phyloP scores from a whole-genome alignment of 129 eudicot genomes.

The Calendula officinalis region DNA sequence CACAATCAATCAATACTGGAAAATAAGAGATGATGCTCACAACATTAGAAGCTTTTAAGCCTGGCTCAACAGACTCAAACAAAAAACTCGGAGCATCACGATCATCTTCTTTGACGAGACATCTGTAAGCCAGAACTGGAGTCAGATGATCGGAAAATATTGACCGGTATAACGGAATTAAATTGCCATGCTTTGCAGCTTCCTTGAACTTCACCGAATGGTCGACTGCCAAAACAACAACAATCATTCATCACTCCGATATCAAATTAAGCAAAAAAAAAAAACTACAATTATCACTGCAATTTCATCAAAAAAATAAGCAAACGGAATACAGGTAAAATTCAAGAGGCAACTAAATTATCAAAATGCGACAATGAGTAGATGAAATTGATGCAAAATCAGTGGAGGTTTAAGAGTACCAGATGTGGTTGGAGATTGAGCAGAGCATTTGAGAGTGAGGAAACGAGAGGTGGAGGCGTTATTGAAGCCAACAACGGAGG shows the following conservation, averaged over 20 bases:
- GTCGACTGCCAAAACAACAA: slow-evolving; percentile 51
- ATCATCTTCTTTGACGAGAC: slow-evolving; percentile 90
- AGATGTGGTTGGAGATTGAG: slow-evolving; percentile 40
- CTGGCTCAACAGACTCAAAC: slow-evolving; percentile 92
- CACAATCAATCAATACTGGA: neutral
- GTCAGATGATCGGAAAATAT: slow-evolving; percentile 92
- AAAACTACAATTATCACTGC: neutral
- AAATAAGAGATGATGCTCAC: slow-evolving; percentile 36
- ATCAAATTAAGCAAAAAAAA: neutral
- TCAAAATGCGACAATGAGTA: neutral
- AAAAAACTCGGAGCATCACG: slow-evolving; percentile 94
- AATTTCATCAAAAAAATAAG: too few species aligned
- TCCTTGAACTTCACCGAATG: slow-evolving; percentile 72
- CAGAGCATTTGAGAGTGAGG: slow-evolving; percentile 51
- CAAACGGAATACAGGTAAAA: too few species aligned
- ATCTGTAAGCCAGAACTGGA: slow-evolving; percentile 93
- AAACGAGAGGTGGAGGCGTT: slow-evolving; percentile 25
- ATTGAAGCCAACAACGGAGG: slow-evolving; percentile 23
- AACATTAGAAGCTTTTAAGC: slow-evolving; percentile 62
- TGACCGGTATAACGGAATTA: slow-evolving; percentile 72
- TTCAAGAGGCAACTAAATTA: too few species aligned
- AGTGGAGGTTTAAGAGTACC: slow-evolving; percentile 15
- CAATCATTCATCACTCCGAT: neutral
- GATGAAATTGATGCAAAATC: neutral
- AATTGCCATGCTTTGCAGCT: slow-evolving; percentile 85